These are phyloP conservation scores for Syzygium malaccense DNA, from an alignment of 441 rosid species.

Conservation along the genomic window DNA sequence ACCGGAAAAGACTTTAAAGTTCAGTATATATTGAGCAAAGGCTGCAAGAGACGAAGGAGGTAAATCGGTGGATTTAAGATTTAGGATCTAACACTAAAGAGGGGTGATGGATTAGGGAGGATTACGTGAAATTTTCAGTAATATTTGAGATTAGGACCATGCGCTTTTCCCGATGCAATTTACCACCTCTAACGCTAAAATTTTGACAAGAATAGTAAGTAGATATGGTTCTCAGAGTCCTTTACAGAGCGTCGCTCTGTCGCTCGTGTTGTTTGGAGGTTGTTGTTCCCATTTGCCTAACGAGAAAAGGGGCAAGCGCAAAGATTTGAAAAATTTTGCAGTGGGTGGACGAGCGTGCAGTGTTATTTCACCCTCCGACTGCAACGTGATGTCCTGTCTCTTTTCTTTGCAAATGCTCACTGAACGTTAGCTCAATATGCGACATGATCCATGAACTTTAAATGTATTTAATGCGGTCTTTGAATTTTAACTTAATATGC, in stretches of 20 bases:
- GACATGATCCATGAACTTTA: too few species aligned
- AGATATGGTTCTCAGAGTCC: not conserved
- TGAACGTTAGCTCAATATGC: too few species aligned
- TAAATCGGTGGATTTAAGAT: not conserved
- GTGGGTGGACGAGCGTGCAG: not conserved
- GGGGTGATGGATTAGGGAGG: not conserved
- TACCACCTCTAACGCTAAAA: not conserved
- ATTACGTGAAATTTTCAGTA: not conserved
- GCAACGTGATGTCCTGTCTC: not conserved
- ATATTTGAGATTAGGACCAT: not conserved
- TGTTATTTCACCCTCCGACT: not conserved
- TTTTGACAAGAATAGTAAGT: not conserved
- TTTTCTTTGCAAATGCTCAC: not conserved
- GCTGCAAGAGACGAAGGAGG: not conserved
- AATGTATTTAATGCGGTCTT: too few species aligned
- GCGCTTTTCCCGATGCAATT: not conserved
- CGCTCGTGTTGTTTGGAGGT: not conserved
- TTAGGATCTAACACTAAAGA: not conserved
- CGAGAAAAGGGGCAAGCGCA: not conserved
- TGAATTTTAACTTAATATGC: too few species aligned
- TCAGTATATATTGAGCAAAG: not conserved
- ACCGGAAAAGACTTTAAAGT: not conserved
- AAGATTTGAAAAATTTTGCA: not conserved
- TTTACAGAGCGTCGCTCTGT: not conserved
- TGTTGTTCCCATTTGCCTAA: not conserved